Evolutionary conservation across 2,329 filamentous ascomycete species (phyloP), one percentile per base, ranked within the genome.

Genomic region (Harringtonia aguacate): DNA sequence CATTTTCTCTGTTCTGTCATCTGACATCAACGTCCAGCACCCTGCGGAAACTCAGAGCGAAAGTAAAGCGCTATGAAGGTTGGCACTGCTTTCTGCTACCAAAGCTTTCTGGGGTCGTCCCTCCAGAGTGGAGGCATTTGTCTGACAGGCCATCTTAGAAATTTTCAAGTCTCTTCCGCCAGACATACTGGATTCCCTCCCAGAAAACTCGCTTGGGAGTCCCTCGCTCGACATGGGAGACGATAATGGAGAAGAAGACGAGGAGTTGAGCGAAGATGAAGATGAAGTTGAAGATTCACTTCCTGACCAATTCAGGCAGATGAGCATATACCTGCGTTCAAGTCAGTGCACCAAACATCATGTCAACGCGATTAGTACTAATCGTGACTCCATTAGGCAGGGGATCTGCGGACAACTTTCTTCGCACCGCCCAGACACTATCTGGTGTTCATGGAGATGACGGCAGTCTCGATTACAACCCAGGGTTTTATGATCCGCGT

Each of bases 381-480:
- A 40, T 28, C 7, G 31, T 6, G 13, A 51, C 43, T 63, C 62
- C 48, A 60, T 3, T 61, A 45, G 62, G 61, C 8, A 61, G 61
- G 0, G 61, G 60, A 0, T 61, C 62, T 4, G 61, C 64, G 2
- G 62, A 66, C 49, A 58, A 57, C 35, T 63, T 67, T 36, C 53
- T 65, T 17, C 56, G 57, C n/a, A 61, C 56, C 30, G 58, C 65
- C 18, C 52, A 59, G 15, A 58, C 58, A 18, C 50, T 64, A 1
- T 63, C 61, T 0, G 61, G 44, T 8, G 35, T 41, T 2, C 29
- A 45, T 4, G 43, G 21, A 15, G 57, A 61, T 35, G 61, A 62
- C 15, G 53, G 50, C 4, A 55, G 53, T 33, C 50, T 64, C 2
- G 60, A 63, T 13, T 49, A 54, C 1, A 55, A 55, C 21, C 51